phyloP scores from a whole-genome alignment of 2,329 filamentous ascomycete genomes.

The Myriosclerotinia duriaeana region DNA sequence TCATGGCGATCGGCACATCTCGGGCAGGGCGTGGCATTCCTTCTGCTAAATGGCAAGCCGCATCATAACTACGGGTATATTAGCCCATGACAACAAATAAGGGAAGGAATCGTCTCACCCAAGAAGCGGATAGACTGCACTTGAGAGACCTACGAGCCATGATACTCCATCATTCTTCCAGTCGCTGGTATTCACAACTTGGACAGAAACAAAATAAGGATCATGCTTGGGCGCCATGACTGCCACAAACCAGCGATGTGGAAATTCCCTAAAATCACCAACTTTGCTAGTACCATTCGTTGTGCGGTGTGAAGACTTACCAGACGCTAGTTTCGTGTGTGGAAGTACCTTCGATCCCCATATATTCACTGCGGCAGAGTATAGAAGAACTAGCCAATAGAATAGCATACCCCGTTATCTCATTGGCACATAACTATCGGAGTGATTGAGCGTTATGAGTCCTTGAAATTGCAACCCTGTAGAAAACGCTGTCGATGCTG shows the following conservation, averaged over 20 bases:
- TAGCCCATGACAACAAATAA: neutral
- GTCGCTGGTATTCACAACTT: constrained; percentile 48
- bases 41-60: constrained; percentile 48
- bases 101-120: constrained; percentile 31
- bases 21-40: constrained; percentile 47
- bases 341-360: constrained; percentile 40
- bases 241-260: constrained; percentile 45
- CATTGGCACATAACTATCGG: constrained; percentile 43
- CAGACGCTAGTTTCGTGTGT: constrained; percentile 41
- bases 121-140: constrained; percentile 44
- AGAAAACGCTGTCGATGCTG: constrained; percentile 50
- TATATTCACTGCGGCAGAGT: constrained; percentile 36
- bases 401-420: constrained; percentile 50
- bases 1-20: constrained; percentile 47
- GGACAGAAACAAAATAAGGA: constrained; percentile 47
- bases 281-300: neutral
- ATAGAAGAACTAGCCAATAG: constrained; percentile 47
- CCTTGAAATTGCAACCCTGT: constrained; percentile 47
- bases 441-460: constrained; percentile 46
- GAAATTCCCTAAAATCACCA: constrained; percentile 24
- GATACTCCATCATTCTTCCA: constrained; percentile 48
- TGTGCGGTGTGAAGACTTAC: constrained; percentile 32
- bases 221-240: constrained; percentile 48
- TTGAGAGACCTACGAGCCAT: constrained; percentile 49
- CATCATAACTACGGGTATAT: constrained; percentile 42